Percentiles rank a stretch among this genome's conserved stretches.
phyloP scores from a whole-genome alignment of 192 early-diverging fungal species.

The Gamsiella multidivaricata region DNA sequence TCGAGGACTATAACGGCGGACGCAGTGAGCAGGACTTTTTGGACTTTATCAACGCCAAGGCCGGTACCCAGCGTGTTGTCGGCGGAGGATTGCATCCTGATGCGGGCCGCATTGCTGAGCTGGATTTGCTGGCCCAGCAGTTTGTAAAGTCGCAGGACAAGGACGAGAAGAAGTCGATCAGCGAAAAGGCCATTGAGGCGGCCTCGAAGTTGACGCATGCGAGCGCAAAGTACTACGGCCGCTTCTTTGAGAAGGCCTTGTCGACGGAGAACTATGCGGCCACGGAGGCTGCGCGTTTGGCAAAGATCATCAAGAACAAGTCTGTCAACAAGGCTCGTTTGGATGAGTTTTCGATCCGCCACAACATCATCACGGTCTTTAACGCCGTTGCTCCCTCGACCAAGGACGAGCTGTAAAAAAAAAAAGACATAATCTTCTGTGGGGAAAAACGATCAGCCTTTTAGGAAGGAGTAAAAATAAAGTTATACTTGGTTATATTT shows the following conservation, averaged over 20 bases:
- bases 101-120: constrained; percentile 71
- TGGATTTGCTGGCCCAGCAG: constrained; percentile 69
- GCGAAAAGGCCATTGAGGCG: constrained; percentile 59
- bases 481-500: no score
- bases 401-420: constrained; percentile 49
- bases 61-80: constrained; percentile 79
- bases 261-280: constrained; percentile 74
- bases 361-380: constrained; percentile 79
- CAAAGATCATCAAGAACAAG: constrained; percentile 78
- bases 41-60: constrained; percentile 91
- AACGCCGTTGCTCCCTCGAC: background rate
- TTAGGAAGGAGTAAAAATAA: background rate
- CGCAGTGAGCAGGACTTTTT: constrained; percentile 86
- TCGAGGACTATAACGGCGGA: constrained; percentile 80
- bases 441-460: background rate
- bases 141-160: constrained; percentile 67
- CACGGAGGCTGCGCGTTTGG: constrained; percentile 85
- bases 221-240: constrained; percentile 85
- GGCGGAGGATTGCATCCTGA: constrained; percentile 71
- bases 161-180: constrained; percentile 62
- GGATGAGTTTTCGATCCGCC: constrained; percentile 88
- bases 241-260: constrained; percentile 90
- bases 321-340: constrained; percentile 75
- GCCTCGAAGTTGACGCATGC: constrained; percentile 55
- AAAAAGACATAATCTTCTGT: background rate